Conservation (phyloP, 1,284 basidiomycete genomes). For the Porodaedalea pini region DNA sequence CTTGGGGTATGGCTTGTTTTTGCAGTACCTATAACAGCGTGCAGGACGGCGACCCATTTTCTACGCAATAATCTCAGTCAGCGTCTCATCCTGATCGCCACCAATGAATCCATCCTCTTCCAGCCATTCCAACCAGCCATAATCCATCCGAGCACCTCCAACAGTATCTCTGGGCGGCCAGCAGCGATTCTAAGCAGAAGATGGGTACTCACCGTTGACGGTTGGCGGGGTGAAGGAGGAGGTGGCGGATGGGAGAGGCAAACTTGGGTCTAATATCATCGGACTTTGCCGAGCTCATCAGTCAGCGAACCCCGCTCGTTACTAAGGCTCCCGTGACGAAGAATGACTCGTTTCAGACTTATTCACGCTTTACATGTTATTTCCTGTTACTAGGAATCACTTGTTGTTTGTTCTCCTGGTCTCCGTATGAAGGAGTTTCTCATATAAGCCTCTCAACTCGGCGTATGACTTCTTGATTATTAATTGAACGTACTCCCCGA, state of each 20-base stretch:
- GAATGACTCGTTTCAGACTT: no score
- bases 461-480: no score
- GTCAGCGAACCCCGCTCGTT: no score
- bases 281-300: neutral
- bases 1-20: constrained; percentile 97
- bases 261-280: neutral
- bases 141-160: constrained; percentile 5
- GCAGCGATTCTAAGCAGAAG: neutral
- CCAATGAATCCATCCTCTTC: neutral
- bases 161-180: neutral
- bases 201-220: neutral
- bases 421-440: no score
- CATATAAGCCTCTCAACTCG: no score
- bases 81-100: neutral
- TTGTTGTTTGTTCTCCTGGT: no score
- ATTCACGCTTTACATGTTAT: no score
- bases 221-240: neutral
- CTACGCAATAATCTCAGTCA: neutral
- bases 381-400: no score
- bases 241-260: neutral
- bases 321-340: no score
- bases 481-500: no score
- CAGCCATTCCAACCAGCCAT: constrained; percentile 1
- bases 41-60: constrained; percentile 94
- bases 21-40: constrained; percentile 96